Conservation (phyloP, 805 yeast species). For the Lachancea lanzarotensis region DNA sequence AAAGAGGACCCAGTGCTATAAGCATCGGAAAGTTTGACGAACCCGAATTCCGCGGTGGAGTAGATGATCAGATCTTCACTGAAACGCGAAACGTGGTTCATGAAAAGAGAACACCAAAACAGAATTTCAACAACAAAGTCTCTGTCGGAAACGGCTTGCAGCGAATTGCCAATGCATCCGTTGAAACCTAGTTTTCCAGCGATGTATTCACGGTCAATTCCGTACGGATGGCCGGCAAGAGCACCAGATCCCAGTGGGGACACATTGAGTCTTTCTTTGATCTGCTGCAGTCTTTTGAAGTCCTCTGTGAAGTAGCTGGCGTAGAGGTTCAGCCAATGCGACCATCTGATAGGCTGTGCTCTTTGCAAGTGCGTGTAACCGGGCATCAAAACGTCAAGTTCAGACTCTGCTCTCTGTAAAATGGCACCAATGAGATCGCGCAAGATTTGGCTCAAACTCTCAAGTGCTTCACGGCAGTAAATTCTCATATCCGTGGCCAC, state of each 20-base stretch:
- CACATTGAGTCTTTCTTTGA: slow-evolving; percentile 73
- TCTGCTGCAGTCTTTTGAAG: slow-evolving; percentile 73
- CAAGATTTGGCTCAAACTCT: slow-evolving; percentile 56
- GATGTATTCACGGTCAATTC: slow-evolving; percentile 89
- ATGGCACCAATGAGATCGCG: slow-evolving; percentile 42
- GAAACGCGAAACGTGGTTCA: slow-evolving; percentile 92
- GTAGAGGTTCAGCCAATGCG: slow-evolving; percentile 92
- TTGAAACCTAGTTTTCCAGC: slow-evolving; percentile 75
- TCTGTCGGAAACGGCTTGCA: slow-evolving; percentile 96
- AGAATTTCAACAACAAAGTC: slow-evolving; percentile 93
- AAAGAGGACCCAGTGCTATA: slow-evolving; percentile 97
- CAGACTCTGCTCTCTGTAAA: slow-evolving; percentile 64
- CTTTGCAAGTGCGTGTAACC: slow-evolving; percentile 98
- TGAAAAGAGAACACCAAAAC: slow-evolving; percentile 92
- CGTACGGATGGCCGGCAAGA: slow-evolving; percentile 97
- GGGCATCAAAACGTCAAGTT: slow-evolving; percentile 93
- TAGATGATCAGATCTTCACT: slow-evolving; percentile 93
- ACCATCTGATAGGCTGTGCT: slow-evolving; percentile 99
- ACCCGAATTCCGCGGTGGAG: slow-evolving; percentile 97
- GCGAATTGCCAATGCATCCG: slow-evolving; percentile 88
- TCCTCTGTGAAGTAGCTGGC: slow-evolving; percentile 94
- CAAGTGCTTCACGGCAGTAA: slow-evolving; percentile 70
- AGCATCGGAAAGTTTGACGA: slow-evolving; percentile 89
- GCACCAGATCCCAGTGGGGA: slow-evolving; percentile 98
- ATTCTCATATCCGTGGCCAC: slow-evolving; percentile 99